Conservation (phyloP, 2,329 filamentous ascomycete genomes). For the Aspergillus costaricaensis region DNA sequence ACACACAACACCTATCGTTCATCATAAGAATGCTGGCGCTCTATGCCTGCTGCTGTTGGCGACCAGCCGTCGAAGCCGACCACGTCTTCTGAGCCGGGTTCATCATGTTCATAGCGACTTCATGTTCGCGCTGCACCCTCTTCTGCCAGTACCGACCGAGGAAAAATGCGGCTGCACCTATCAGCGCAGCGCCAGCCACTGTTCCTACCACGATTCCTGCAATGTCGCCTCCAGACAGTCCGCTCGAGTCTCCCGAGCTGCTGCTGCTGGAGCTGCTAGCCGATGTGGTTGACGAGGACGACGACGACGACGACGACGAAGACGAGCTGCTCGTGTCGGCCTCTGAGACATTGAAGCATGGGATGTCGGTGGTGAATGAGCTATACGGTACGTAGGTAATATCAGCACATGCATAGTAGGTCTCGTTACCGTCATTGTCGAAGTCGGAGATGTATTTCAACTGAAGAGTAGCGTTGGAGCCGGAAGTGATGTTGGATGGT, state of each 20-base stretch:
- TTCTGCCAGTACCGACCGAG: conserved; percentile 17
- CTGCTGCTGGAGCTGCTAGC: conserved; percentile 24
- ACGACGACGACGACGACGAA: conserved; percentile 11
- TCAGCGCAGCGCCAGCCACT: conserved; percentile 25
- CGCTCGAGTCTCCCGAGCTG: conserved; percentile 16
- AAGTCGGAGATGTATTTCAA: conserved; percentile 48
- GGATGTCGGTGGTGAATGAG: conserved; percentile 45
- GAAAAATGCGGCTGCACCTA: conserved; percentile 19
- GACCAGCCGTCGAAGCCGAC: background rate
- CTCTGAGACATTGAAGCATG: conserved; percentile 52
- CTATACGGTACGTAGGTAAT: conserved; percentile 46
- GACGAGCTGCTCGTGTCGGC: conserved; percentile 27
- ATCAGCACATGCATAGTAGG: conserved; percentile 52
- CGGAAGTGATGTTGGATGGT: conserved; percentile 35
- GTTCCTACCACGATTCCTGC: conserved; percentile 45
- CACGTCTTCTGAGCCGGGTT: conserved; percentile 6
- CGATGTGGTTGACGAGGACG: conserved; percentile 19
- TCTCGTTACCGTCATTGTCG: conserved; percentile 44
- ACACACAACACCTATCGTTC: background rate
- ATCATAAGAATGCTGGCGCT: background rate
- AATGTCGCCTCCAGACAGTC: conserved; percentile 45
- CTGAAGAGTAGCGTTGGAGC: conserved; percentile 50
- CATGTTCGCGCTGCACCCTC: conserved; percentile 1
- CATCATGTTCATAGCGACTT: conserved; percentile 5
- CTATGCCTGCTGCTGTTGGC: background rate